Evolutionary conservation across 2,329 filamentous ascomycete species (phyloP), one percentile per base, ranked within the genome.

Genomic region (Aspergillus oerlinghausenensis): DNA sequence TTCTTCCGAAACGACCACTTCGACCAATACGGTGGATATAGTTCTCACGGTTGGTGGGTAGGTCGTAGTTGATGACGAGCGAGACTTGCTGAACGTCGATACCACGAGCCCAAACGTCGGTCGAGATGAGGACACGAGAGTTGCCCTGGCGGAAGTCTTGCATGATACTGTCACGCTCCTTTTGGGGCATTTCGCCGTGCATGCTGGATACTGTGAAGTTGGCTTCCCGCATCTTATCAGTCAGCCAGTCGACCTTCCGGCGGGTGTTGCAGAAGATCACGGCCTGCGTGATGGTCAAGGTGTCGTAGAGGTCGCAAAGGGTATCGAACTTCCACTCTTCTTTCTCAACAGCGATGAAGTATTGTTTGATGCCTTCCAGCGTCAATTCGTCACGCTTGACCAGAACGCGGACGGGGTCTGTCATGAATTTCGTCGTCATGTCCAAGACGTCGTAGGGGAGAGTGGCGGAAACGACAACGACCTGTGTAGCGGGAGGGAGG

Each of bases 361-460:
- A 99, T 75, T 99, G 94, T 80, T 97, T 97, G 52, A 99, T 82
- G 56, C 94, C 94, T 78, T 97, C 94, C 51, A 99, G 85, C 2
- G 94, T 99, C 81, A 99, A 80, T 75, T 99, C 94, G 76, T 97
- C 94, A 87, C 92, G 92, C 86, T 97, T 97, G 74, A 97, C 93
- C 26, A 97, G 84, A 70, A 97, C 96, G 64, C 93, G 89, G 49
- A 97, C 93, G 0, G 93, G 93, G 69, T 97, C 93, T 26, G 91
- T 96, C 94, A 99, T 99, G 83, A 99, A 99, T 77, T 97, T 97
- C 65, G 93, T 97, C 32, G 94, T 99, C 89, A 99, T 96, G 76
- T 97, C 93, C 53, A 99, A 85, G 21, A 99, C 94, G 71, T 99
- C 94, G 81, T 97, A 95, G 49, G 94, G 94, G 35, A 99, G 87